Percentiles rank a stretch among this genome's conserved stretches.
Conservation (phyloP, 2,329 filamentous ascomycete genomes). For the Fusarium chaquense region DNA sequence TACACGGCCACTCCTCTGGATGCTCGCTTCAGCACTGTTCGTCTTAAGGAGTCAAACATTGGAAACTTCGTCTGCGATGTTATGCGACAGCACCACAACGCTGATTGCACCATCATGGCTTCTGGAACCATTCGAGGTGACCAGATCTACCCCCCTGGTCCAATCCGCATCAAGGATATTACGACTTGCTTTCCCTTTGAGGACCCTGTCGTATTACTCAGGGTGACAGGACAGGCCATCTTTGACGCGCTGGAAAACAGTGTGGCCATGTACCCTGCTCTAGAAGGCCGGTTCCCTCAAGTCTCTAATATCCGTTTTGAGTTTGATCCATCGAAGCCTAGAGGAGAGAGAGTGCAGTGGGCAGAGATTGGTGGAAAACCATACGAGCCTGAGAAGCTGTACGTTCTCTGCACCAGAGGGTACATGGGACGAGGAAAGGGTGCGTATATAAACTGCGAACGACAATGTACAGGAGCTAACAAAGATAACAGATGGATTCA, state of each 20-base stretch:
- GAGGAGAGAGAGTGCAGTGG: slow-evolving; percentile 72
- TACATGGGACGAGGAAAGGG: slow-evolving; percentile 89
- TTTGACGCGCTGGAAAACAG: slow-evolving; percentile 87
- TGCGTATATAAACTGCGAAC: slow-evolving; percentile 36
- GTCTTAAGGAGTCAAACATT: slow-evolving; percentile 82
- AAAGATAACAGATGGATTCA: slow-evolving; percentile 75
- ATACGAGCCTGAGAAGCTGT: slow-evolving; percentile 72
- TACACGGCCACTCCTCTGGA: slow-evolving; percentile 87
- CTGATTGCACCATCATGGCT: slow-evolving; percentile 87
- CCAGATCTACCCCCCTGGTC: slow-evolving; percentile 85
- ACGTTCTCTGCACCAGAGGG: slow-evolving; percentile 81
- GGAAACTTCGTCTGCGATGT: slow-evolving; percentile 94
- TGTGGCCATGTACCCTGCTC: slow-evolving; percentile 81
- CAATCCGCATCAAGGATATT: slow-evolving; percentile 83
- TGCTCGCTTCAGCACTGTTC: slow-evolving; percentile 85
- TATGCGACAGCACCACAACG: slow-evolving; percentile 84
- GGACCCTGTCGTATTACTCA: slow-evolving; percentile 85
- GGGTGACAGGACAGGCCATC: slow-evolving; percentile 77
- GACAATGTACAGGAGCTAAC: slow-evolving; percentile 25
- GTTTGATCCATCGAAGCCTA: slow-evolving; percentile 73
- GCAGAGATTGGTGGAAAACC: slow-evolving; percentile 71
- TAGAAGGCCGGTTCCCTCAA: slow-evolving; percentile 87
- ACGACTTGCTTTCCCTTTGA: slow-evolving; percentile 93
- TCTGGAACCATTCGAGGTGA: slow-evolving; percentile 88
- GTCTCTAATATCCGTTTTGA: slow-evolving; percentile 84